Conservation (phyloP, 495 filamentous ascomycete genomes). For the Hypoxylon perforatum region DNA sequence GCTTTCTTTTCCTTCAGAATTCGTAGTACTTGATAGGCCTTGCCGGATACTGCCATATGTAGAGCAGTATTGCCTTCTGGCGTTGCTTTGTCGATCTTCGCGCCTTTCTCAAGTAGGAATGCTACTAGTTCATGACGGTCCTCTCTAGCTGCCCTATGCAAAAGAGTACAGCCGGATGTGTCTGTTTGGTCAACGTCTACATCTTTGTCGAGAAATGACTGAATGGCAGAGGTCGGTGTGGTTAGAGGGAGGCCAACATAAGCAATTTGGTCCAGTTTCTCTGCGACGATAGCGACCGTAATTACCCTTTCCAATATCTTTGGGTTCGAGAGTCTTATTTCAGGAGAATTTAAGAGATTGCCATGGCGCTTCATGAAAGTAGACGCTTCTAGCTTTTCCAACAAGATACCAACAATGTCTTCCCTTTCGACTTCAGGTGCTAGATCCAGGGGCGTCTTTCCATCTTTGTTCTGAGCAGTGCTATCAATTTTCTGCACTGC, state of each 20-base stretch:
- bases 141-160: background rate
- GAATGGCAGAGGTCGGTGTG: background rate
- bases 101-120: background rate
- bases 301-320: background rate
- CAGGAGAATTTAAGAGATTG: background rate
- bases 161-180: background rate
- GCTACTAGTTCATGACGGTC: background rate
- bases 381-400: background rate
- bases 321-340: background rate
- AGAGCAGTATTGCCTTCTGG: slow-evolving; percentile 1
- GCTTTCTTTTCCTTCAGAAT: background rate
- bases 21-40: background rate
- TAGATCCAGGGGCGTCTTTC: background rate
- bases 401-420: background rate
- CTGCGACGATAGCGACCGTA: background rate
- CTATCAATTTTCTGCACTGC: background rate
- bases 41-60: background rate
- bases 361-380: background rate
- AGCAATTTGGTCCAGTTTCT: background rate
- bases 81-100: background rate
- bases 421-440: background rate
- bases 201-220: background rate
- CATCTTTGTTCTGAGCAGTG: background rate
- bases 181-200: background rate
- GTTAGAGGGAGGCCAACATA: background rate